Conservation (phyloP, 1,284 basidiomycete species). For the Porphyrellus sp. region DNA sequence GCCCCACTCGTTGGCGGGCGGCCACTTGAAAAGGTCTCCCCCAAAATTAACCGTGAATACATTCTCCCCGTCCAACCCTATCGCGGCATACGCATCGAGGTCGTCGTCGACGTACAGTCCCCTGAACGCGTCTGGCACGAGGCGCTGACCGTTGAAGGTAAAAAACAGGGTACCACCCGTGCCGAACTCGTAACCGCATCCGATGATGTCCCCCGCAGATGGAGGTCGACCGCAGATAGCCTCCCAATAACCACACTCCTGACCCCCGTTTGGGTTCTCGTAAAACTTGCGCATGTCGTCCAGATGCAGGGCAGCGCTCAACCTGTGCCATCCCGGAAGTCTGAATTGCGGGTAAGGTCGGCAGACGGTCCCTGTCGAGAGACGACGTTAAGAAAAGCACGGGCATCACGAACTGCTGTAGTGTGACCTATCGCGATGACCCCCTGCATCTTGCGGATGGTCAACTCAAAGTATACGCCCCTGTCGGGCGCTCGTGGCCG, state of each 20-base stretch:
- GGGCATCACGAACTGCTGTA: neutral
- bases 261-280: slow-evolving; percentile 62
- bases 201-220: slow-evolving; percentile 49
- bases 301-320: slow-evolving; percentile 61
- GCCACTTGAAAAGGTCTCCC: slow-evolving; percentile 53
- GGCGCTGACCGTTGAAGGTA: slow-evolving; percentile 61
- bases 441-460: slow-evolving; percentile 52
- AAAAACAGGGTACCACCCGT: slow-evolving; percentile 52
- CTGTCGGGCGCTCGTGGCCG: slow-evolving; percentile 40
- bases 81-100: slow-evolving; percentile 61
- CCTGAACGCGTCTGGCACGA: slow-evolving; percentile 51
- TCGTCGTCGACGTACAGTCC: slow-evolving; percentile 50
- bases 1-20: slow-evolving; percentile 53
- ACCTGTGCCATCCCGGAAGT: slow-evolving; percentile 70
- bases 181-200: slow-evolving; percentile 60
- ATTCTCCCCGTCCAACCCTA: slow-evolving; percentile 56
- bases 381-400: neutral
- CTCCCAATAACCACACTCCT: slow-evolving; percentile 44
- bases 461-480: slow-evolving; percentile 64
- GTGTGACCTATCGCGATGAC: slow-evolving; percentile 56
- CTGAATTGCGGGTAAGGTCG: slow-evolving; percentile 62
- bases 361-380: slow-evolving; percentile 54
- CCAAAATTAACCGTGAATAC: slow-evolving; percentile 66
- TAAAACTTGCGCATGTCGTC: slow-evolving; percentile 73
- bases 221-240: slow-evolving; percentile 10